phyloP scores from a whole-genome alignment of 306 rosid genomes.

The Dryas octopetala region DNA sequence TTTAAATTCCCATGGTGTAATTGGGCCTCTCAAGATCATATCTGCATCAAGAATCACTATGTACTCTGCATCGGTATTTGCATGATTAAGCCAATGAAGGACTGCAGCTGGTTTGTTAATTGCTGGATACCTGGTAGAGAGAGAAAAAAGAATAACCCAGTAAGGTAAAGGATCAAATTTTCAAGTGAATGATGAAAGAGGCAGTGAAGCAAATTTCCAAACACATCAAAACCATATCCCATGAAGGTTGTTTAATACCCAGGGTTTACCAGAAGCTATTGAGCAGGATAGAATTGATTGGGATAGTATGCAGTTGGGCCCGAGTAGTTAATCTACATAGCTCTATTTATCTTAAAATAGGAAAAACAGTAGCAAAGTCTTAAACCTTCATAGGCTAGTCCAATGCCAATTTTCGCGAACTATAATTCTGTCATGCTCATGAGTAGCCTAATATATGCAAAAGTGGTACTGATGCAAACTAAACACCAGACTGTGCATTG shows the following conservation, averaged over 20 bases:
- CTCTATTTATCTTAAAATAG: too few relatives aligned
- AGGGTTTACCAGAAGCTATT: too few relatives aligned
- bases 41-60: slow-evolving; percentile 98
- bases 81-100: slow-evolving; percentile 99
- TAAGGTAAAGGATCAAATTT: background rate
- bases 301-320: too few relatives aligned
- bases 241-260: too few relatives aligned
- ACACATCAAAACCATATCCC: too few relatives aligned
- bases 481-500: background rate
- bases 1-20: slow-evolving; percentile 97
- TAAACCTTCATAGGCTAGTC: too few relatives aligned
- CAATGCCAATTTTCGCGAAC: too few relatives aligned
- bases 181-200: background rate
- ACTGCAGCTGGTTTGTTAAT: slow-evolving; percentile 98
- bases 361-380: background rate
- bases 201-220: too few relatives aligned
- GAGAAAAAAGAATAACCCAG: slow-evolving; percentile 5
- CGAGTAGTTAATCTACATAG: too few relatives aligned
- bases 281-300: too few relatives aligned
- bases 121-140: slow-evolving; percentile 85
- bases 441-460: background rate
- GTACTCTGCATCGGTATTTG: slow-evolving; percentile 75
- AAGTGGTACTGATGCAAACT: background rate
- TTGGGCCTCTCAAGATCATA: slow-evolving; percentile 95
- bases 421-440: background rate